These are phyloP conservation scores for Neohortaea acidophila DNA, from an alignment of 495 filamentous ascomycete genomes.

Conservation along the genomic window DNA sequence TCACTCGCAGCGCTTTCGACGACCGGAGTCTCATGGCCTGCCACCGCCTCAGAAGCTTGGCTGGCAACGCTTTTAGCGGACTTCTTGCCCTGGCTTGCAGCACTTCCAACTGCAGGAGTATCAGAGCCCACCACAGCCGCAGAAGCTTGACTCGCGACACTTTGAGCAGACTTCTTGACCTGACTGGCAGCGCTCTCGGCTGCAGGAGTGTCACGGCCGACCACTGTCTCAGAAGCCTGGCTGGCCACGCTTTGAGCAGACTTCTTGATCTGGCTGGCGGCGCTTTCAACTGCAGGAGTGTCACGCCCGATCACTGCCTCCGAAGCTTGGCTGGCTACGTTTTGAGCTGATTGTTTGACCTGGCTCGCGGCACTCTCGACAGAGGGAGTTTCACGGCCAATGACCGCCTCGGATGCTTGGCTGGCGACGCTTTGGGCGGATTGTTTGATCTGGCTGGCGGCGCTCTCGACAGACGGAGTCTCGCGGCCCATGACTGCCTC, in stretches of 20 bases:
- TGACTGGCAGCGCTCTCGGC: neutral
- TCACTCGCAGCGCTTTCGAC: neutral
- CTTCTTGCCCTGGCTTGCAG: too few relatives aligned
- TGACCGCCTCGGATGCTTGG: constrained; percentile 16
- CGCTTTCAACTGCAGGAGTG: neutral
- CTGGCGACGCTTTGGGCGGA: constrained; percentile 13
- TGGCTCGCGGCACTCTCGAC: neutral
- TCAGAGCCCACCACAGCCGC: too few relatives aligned
- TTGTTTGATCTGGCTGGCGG: neutral
- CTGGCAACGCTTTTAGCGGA: too few relatives aligned
- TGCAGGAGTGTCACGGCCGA: too few relatives aligned
- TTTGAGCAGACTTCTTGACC: too few relatives aligned
- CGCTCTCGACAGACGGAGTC: neutral
- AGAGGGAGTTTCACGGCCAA: neutral
- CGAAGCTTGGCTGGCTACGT: constrained; percentile 19
- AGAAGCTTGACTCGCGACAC: constrained; percentile 22
- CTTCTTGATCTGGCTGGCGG: neutral
- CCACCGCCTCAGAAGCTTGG: constrained; percentile 9
- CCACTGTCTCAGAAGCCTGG: constrained; percentile 18
- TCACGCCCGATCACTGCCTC: constrained; percentile 7
- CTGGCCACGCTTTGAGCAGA: constrained; percentile 12
- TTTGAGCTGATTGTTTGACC: neutral
- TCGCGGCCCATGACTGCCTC: constrained; percentile 1
- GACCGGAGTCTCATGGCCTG: neutral
- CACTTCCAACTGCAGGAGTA: too few relatives aligned